These are phyloP conservation scores for Limonium bicolor DNA, from an alignment of 148 eudicot genomes.

Conservation along the genomic window DNA sequence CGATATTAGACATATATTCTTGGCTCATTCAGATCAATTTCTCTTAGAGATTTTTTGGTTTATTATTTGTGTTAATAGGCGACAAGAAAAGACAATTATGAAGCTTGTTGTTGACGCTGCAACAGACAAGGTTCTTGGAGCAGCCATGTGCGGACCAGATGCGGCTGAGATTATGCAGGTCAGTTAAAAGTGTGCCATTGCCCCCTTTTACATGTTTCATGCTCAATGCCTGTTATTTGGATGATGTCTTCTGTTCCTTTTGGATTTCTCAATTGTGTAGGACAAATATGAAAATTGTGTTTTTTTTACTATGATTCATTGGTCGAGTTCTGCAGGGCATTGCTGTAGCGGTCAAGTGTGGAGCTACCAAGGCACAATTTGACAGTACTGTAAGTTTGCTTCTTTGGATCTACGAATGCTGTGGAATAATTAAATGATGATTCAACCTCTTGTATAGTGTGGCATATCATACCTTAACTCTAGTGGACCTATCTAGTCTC, in stretches of 20 bases:
- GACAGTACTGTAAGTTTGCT: constrained; percentile 70
- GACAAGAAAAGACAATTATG: constrained; percentile 87
- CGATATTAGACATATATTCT: too few relatives aligned
- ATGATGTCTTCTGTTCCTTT: not conserved
- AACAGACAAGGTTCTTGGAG: constrained; percentile 93
- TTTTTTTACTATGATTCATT: not conserved
- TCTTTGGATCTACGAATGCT: not conserved
- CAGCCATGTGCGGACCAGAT: constrained; percentile 99
- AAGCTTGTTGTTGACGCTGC: constrained; percentile 87
- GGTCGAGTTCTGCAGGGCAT: constrained; percentile 54
- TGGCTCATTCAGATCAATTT: too few relatives aligned
- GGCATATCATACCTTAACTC: too few relatives aligned
- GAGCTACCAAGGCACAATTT: constrained; percentile 94
- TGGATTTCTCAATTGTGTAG: not conserved
- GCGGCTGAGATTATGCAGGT: constrained; percentile 98
- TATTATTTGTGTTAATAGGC: constrained; percentile 30
- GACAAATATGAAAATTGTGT: too few relatives aligned
- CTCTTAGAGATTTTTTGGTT: too few relatives aligned
- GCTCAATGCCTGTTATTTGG: not conserved
- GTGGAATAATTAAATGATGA: too few relatives aligned
- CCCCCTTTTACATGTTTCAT: too few relatives aligned
- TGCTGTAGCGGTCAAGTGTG: constrained; percentile 94
- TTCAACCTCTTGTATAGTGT: too few relatives aligned
- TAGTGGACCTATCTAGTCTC: too few relatives aligned
- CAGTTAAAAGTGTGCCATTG: not conserved